These are phyloP conservation scores for Camelina laxa DNA, from an alignment of 345 rosid species.

Conservation along the genomic window DNA sequence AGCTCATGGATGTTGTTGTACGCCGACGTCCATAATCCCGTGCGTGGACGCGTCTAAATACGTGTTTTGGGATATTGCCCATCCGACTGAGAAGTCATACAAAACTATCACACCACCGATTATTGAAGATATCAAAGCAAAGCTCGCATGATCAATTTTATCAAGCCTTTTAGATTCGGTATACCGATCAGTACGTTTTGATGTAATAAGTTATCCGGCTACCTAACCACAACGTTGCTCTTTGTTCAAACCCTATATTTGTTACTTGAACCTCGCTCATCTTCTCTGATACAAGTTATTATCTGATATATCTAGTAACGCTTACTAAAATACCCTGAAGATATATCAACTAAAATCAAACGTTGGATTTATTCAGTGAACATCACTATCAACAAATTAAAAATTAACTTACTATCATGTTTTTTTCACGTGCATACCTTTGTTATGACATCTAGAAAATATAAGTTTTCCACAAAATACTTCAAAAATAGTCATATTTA, in stretches of 20 bases:
- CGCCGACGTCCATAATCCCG: conserved; percentile 24
- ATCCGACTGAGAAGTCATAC: conserved; percentile 41
- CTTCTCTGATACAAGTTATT: not conserved
- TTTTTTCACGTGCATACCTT: conserved; percentile 6
- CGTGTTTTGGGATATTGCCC: conserved; percentile 47
- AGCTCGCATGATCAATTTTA: conserved; percentile 29
- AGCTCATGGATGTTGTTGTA: conserved; percentile 39
- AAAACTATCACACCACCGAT: conserved; percentile 32
- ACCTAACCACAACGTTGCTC: not conserved
- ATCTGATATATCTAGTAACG: too few relatives aligned
- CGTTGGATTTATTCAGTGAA: not conserved
- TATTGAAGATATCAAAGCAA: conserved; percentile 28
- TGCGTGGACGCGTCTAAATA: conserved; percentile 38
- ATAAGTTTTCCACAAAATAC: not conserved
- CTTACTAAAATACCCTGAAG: not conserved
- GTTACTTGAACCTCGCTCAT: not conserved
- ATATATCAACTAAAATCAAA: not conserved
- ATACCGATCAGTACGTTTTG: not conserved
- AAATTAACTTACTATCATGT: not conserved
- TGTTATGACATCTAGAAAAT: not conserved
- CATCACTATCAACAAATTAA: conserved; percentile 14
- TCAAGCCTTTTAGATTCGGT: conserved; percentile 4
- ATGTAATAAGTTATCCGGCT: not conserved
- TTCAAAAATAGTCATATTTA: not conserved
- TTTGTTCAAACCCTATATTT: not conserved